phyloP scores from a whole-genome alignment of 148 eudicot species.

The Dianthus caryophyllus region DNA sequence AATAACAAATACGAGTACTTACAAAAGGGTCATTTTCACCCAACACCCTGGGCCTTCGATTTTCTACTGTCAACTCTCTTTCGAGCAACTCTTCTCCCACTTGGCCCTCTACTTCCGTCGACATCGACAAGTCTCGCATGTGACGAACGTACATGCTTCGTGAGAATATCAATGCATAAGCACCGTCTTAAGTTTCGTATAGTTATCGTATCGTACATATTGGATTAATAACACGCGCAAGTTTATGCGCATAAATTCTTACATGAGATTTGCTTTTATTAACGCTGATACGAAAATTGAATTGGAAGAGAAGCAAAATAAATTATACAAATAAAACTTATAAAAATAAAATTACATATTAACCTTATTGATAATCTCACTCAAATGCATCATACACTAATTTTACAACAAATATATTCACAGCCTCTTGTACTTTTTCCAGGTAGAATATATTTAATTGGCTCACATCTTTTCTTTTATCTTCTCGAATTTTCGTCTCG shows the following conservation, averaged over 20 bases:
- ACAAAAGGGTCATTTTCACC: constrained; percentile 14
- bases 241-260: too few species aligned
- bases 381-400: not conserved
- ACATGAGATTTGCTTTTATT: too few species aligned
- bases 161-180: too few species aligned
- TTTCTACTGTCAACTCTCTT: constrained; percentile 12
- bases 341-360: not conserved
- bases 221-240: too few species aligned
- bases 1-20: not conserved
- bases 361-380: not conserved
- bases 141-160: too few species aligned
- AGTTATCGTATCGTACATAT: too few species aligned
- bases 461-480: not conserved
- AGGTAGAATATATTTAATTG: not conserved
- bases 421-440: not conserved
- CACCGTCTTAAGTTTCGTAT: too few species aligned
- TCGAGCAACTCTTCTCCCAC: not conserved
- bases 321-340: not conserved
- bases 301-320: too few species aligned
- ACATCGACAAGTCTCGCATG: too few species aligned
- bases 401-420: constrained; percentile 4
- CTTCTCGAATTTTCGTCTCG: not conserved
- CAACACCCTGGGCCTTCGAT: constrained; percentile 22
- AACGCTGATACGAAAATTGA: too few species aligned
- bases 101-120: too few species aligned